Evolutionary conservation across 2,329 filamentous ascomycete genomes (phyloP), one percentile per base, ranked within the genome.

Genomic region (Monascus ruber): DNA sequence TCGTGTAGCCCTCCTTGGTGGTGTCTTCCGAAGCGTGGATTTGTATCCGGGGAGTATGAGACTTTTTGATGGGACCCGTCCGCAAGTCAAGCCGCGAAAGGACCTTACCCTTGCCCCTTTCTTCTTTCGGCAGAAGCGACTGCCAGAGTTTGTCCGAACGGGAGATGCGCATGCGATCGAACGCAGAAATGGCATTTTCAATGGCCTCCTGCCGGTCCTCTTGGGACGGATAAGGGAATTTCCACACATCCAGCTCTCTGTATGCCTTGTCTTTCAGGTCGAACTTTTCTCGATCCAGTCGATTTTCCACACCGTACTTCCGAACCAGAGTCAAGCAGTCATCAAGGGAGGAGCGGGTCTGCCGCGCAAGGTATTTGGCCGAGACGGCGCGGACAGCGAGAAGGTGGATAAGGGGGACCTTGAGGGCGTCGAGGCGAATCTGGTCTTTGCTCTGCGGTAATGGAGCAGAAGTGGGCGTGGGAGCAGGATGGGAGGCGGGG

Each of bases 121-220:
- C 76, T 36, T 74, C 69, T 49, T 70, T 70, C 5, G 74, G 74
- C 40, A 81, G 64, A 42, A 81, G 62, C 47, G 66, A 66, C 58
- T 81, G 76, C 77, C 77, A 81, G 17, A 76, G 60, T 51, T 72
- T 72, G 51, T 81, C 77, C 31, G 72, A 68, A 46, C 73, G 73
- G 5, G 72, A 70, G 11, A 81, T 61, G 26, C 77, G 68, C 58
- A 74, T 67, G 38, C 77, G 70, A 56, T 81, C 77, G 54, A 76
- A 81, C 33, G 77, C 75, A 38, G 71, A 72, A 50, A 80, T 72
- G 39, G 77, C 76, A 57, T 73, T 73, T 45, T 79, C 72, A 49
- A 81, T 74, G 26, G 76, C 77, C 38, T 70, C 62, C 44, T 78
- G 65, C 11, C 77, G 68, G 41, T 79, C 73, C 35, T 73, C 68